Conservation (phyloP, 148 eudicot genomes). For the Tetragonia tetragonoides region DNA sequence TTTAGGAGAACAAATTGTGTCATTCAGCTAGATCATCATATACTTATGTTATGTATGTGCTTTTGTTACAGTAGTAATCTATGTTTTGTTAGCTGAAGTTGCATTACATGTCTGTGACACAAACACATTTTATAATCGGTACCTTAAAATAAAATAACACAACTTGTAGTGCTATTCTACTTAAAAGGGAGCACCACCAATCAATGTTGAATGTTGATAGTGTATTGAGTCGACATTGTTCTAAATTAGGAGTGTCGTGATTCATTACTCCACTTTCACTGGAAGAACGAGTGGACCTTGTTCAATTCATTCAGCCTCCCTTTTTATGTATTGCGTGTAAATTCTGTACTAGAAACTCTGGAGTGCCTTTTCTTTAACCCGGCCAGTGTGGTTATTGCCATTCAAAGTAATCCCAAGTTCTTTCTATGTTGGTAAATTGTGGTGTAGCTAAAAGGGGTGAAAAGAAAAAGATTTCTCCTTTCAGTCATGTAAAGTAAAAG, state of each 20-base stretch:
- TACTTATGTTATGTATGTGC: too few relatives aligned
- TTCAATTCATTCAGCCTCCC: neutral
- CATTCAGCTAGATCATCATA: too few relatives aligned
- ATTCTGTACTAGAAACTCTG: neutral
- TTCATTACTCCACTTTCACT: conserved; percentile 19
- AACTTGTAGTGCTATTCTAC: neutral
- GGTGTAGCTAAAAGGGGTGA: neutral
- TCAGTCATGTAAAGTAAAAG: neutral
- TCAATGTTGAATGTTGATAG: neutral
- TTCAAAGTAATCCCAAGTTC: neutral
- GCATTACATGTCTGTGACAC: too few relatives aligned
- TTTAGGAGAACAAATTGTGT: neutral
- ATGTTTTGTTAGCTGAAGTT: too few relatives aligned
- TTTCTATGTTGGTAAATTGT: neutral
- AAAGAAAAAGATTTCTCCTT: neutral
- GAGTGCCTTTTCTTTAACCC: neutral
- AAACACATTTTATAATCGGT: too few relatives aligned
- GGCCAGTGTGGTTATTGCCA: neutral
- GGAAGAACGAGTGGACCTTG: neutral
- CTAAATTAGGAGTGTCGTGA: conserved; percentile 15
- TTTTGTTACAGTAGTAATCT: too few relatives aligned
- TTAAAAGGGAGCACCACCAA: neutral
- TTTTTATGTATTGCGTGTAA: conserved; percentile 14
- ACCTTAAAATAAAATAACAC: too few relatives aligned
- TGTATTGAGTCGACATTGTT: conserved; percentile 11